phyloP scores from a whole-genome alignment of 768 basidiomycete genomes.

The Infundibulicybe gibba region DNA sequence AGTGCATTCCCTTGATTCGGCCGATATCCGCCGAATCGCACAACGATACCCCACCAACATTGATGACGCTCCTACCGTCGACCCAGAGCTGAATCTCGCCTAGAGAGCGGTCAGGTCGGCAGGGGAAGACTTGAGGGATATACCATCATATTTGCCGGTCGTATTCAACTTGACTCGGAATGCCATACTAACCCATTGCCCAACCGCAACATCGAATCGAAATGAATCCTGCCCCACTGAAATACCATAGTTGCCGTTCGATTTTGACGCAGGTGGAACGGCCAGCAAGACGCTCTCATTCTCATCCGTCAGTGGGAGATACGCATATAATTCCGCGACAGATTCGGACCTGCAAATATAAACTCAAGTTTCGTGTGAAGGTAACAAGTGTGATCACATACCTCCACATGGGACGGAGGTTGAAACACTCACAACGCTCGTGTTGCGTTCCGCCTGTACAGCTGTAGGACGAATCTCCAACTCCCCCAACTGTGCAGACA shows the following conservation, averaged over 20 bases:
- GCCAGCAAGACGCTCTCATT: slow-evolving; percentile 39
- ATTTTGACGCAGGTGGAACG: slow-evolving; percentile 45
- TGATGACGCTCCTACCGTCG: slow-evolving; percentile 56
- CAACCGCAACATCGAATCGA: slow-evolving; percentile 45
- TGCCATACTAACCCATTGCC: slow-evolving; percentile 58
- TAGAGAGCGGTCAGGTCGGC: slow-evolving; percentile 14
- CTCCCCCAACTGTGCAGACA: slow-evolving; percentile 50
- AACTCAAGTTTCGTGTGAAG: too few relatives aligned
- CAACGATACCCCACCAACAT: slow-evolving; percentile 42
- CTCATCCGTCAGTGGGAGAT: slow-evolving; percentile 48
- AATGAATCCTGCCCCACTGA: slow-evolving; percentile 68
- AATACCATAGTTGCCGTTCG: slow-evolving; percentile 58
- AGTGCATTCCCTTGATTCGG: slow-evolving; percentile 64
- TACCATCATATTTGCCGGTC: slow-evolving; percentile 55
- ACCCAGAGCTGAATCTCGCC: slow-evolving; percentile 68
- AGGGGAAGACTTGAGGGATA: slow-evolving; percentile 3
- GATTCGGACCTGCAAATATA: slow-evolving; percentile 46
- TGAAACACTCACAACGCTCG: slow-evolving; percentile 63
- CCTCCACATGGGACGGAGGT: slow-evolving; percentile 76
- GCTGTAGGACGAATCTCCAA: slow-evolving; percentile 52
- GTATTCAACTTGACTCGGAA: slow-evolving; percentile 71
- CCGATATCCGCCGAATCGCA: slow-evolving; percentile 37
- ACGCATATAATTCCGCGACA: slow-evolving; percentile 66
- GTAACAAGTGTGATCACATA: too few relatives aligned
- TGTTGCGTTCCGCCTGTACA: slow-evolving; percentile 69